These are phyloP conservation scores for Candida quercuum DNA, from an alignment of 805 yeast species.

Conservation along the genomic window DNA sequence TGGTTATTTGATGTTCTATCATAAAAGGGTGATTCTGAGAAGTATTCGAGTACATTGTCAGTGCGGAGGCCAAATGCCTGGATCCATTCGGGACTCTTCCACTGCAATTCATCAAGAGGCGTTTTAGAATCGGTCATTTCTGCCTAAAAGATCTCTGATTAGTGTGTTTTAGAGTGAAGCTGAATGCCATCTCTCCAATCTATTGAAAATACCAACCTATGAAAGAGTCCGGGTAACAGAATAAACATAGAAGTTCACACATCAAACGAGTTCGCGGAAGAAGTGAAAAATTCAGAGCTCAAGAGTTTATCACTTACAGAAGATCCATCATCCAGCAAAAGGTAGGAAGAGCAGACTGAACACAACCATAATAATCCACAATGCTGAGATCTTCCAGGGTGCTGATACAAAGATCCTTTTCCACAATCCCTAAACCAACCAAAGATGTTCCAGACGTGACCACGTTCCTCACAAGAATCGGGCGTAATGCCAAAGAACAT, in stretches of 20 bases:
- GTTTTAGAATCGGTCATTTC: slow-evolving; percentile 21
- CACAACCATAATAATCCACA: too few species aligned
- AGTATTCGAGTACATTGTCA: slow-evolving; percentile 88
- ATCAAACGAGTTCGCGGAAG: too few species aligned
- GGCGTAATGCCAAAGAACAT: slow-evolving; percentile 67
- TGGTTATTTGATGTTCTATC: slow-evolving; percentile 93
- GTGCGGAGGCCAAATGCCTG: slow-evolving; percentile 82
- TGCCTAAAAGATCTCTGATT: too few species aligned
- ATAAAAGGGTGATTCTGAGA: slow-evolving; percentile 90
- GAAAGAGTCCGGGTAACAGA: too few species aligned
- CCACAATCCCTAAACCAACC: slow-evolving; percentile 42
- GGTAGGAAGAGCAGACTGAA: too few species aligned
- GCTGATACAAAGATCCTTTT: slow-evolving; percentile 6
- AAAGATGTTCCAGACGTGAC: slow-evolving; percentile 58
- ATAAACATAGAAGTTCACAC: too few species aligned
- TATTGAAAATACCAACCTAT: too few species aligned
- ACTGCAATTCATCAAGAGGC: slow-evolving; percentile 81
- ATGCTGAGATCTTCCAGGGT: slow-evolving; percentile 2
- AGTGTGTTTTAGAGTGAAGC: too few species aligned
- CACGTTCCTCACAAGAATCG: slow-evolving; percentile 71
- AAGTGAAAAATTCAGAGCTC: too few species aligned
- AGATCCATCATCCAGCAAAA: too few species aligned
- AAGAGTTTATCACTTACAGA: too few species aligned
- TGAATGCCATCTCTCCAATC: too few species aligned
- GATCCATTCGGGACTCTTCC: slow-evolving; percentile 98